Base-by-base conservation (phyloP, 305 asterid genomes). In the Fraxinus nigra region DNA sequence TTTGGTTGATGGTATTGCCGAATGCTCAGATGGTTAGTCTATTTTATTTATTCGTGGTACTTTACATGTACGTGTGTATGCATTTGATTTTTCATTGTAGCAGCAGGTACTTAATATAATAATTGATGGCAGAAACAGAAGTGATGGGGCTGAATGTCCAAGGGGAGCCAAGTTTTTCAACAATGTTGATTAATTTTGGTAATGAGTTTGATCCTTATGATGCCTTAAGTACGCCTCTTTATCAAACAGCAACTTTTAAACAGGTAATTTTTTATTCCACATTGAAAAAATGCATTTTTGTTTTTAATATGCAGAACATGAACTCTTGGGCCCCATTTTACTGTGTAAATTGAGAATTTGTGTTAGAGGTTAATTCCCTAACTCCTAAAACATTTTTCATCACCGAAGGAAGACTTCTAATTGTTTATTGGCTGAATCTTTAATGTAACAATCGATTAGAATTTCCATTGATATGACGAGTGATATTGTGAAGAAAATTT, bases 221-320 rank as follows among this genome's bases (percentile, higher is more conserved):
- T 5, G 97, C 98, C 32, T 43, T 92, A 72, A 94, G 98, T 88
- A 95, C 98, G 1, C 99, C 99, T 82, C 92, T 95, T 6, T 95
- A 95, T 85, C 99, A 94, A 88, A 95, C 99, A 75, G 95, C 99
- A 78, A 95, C 99, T 76, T 95, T 95, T 89, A 94, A 93, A 89
- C 99, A 95, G 95, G 99, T 95, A 85, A 22, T 84, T 72, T 78
- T 67, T 22, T n/a, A 13, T 30, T 11, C 28, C 9, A 26, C 11
- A 34, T 34, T 72, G 46, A 16, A 32, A 70, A n/a, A 34, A 5
- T 16, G 24, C 13, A n/a, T 34, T 3, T 72, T 32, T 72, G n/a
- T 37, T 14, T 32, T 33, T 70, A 30, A 30, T 16, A 32, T 30
- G 26, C 26, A 32, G 14, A 59, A 59, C 69, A 22, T 10, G 40